Evolutionary conservation across 1,139 yeast species (phyloP).

Genomic region (Blastobotrys indianensis): DNA sequence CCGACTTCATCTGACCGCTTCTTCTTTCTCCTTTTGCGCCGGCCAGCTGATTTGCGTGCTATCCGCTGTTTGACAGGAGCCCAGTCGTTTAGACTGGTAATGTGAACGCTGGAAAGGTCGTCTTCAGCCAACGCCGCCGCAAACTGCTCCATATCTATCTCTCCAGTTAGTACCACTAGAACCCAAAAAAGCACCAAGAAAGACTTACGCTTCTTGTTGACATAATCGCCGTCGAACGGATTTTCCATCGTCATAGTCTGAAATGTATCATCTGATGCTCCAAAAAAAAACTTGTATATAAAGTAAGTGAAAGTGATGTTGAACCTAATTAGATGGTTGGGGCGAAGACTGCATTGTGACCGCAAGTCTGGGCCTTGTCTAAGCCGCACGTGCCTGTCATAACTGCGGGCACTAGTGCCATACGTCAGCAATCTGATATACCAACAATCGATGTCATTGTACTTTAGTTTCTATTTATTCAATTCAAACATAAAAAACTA

Average conservation of each 20-base stretch:
- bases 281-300: too few relatives aligned
- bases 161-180: too few relatives aligned
- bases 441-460: constrained; percentile 8
- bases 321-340: too few relatives aligned
- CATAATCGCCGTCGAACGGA: constrained; percentile 26
- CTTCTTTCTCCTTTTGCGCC: constrained; percentile 12
- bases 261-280: too few relatives aligned
- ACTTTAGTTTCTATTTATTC: not conserved
- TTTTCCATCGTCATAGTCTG: constrained; percentile 2
- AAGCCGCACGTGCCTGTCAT: too few relatives aligned
- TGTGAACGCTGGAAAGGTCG: constrained; percentile 28
- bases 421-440: not conserved
- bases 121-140: constrained; percentile 26
- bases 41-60: too few relatives aligned
- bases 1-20: constrained; percentile 17
- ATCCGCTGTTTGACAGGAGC: constrained; percentile 44
- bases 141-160: constrained; percentile 32
- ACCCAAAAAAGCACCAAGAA: too few relatives aligned
- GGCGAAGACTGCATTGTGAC: too few relatives aligned
- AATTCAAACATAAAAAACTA: too few relatives aligned
- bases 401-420: too few relatives aligned
- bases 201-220: constrained; percentile 33
- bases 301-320: too few relatives aligned
- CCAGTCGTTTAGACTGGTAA: constrained; percentile 64
- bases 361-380: too few relatives aligned